A percentile compares a stretch with the other conserved stretches of the same genome.
phyloP scores from a whole-genome alignment of 2,329 filamentous ascomycete species.

The Salinomyces thailandicus region DNA sequence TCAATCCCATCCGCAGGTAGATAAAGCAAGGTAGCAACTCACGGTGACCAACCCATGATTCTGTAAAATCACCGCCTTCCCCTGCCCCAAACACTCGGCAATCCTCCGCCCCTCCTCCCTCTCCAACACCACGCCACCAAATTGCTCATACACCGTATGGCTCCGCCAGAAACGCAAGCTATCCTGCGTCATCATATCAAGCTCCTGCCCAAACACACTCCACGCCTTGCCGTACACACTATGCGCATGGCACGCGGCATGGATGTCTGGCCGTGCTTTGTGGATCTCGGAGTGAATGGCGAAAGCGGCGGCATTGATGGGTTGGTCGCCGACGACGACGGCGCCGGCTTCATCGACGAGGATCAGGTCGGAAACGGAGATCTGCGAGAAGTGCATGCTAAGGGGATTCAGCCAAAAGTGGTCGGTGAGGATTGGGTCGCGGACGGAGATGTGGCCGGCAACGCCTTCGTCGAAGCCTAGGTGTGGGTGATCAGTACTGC shows the following conservation, averaged over 20 bases:
- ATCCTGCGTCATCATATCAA: constrained; percentile 40
- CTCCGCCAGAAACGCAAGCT: constrained; percentile 32
- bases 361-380: constrained; percentile 37
- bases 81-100: constrained; percentile 28
- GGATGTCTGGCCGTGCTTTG: constrained; percentile 33
- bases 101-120: constrained; percentile 35
- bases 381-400: constrained; percentile 34
- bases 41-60: constrained; percentile 39
- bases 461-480: constrained; percentile 30
- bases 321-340: constrained; percentile 32
- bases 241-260: constrained; percentile 34
- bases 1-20: background rate
- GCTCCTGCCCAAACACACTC: constrained; percentile 34
- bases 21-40: too few relatives aligned
- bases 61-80: constrained; percentile 31
- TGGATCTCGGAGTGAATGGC: constrained; percentile 36
- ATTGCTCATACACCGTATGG: constrained; percentile 35
- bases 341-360: constrained; percentile 34
- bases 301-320: constrained; percentile 37
- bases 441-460: constrained; percentile 32
- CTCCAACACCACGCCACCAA: constrained; percentile 37
- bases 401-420: constrained; percentile 35
- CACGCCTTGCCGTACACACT: constrained; percentile 39
- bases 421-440: constrained; percentile 29
- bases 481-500: background rate